Base-by-base conservation (phyloP, 1,284 basidiomycete genomes). In the Thecaphora thlaspeos region DNA sequence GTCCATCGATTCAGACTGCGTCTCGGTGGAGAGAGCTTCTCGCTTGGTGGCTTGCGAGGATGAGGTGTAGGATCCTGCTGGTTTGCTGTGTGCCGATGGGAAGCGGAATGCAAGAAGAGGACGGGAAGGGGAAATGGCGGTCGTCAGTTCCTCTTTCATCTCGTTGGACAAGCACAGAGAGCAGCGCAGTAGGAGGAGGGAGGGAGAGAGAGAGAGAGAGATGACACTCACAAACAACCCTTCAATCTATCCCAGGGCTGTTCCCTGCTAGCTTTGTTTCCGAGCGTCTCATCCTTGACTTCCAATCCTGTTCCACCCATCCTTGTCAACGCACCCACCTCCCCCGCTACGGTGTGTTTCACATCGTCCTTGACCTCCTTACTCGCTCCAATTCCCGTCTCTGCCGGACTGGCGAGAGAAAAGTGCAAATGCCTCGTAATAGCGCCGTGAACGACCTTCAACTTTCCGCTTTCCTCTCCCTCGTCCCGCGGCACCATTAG, bases 401-500 rank as follows among this genome's bases (percentile, higher is more conserved):
- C 49, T 2, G 63, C 57, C 0, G 68, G 61, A 14, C 55, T 51
- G 10, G 43, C 66, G 28, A 61, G 56, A 4, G 52, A 53, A 38
- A 71, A 37, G 34, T 56, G 61, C 24, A 63, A 28, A 23, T 47
- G 61, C 34, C 47, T 62, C 17, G 48, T 19, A 22, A 63, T 43
- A 14, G 56, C 50, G 24, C 55, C 51, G 12, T 55, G 57, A 2
- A 61, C 53, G 34, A 53, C 17, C 14, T 52, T 55, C 18, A 67
- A 30, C 48, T 57, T 57, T 2, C 66, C 55, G 12, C 32, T 40
- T 37, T 58, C 50, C 4, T 30, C 38, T 0, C 52, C 59, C 17
- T 53, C 48, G 14, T 47, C 53, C 2, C 55, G 41, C 1, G 70
- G 70, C 0, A 71, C 53, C 19, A 71, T 57, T 18, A 68, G 28